Evolutionary conservation across 495 filamentous ascomycete species (phyloP), one percentile per base, ranked within the genome.

Genomic region (Thermochaetoides thermophila): DNA sequence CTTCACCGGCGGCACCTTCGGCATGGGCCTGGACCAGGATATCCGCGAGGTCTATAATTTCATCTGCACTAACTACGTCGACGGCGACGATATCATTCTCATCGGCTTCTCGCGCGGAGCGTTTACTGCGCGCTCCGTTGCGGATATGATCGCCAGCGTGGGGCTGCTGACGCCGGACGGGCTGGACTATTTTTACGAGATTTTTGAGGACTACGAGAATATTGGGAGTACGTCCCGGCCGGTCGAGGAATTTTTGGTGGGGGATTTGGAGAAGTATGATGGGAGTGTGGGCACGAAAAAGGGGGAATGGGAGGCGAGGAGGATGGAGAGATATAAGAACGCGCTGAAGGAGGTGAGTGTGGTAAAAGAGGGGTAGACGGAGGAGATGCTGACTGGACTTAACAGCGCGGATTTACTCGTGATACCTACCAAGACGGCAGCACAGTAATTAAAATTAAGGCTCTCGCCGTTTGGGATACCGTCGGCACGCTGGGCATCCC

Each of bases 31-130:
- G 8, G 48, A 54, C 28, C 36, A 49, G 43, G 46, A 76, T 38
- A 70, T 82, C 29, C 59, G 71, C 4, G 69, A 75, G 42, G 70
- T 63, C 1, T 82, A 82, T 52, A 65, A 63, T 25, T 80, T 79
- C 48, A 44, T 80, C 26, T 60, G 63, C 27, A 67, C 68, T 32
- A 81, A 82, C 55, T 79, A 70, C 40, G 52, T 62, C 13, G 61
- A 64, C 15, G 66, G 68, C 15, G 77, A 82, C 45, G 66, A 74
- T 37, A 77, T 82, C 18, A 60, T 78, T 34, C 55, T 82, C 14
- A 44, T 79, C 8, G 77, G 77, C 14, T 82, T 81, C 56, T 79
- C 74, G 3, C 63, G 77, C 1, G 77, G 77, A 17, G 76, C 77
- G 11, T 82, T 73, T 46, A 80, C 76, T 0, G 74, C 74, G 5